Evolutionary conservation across 2,329 filamentous ascomycete species (phyloP), one percentile per base, ranked within the genome.

Genomic region (Pseudogymnoascus sp.): DNA sequence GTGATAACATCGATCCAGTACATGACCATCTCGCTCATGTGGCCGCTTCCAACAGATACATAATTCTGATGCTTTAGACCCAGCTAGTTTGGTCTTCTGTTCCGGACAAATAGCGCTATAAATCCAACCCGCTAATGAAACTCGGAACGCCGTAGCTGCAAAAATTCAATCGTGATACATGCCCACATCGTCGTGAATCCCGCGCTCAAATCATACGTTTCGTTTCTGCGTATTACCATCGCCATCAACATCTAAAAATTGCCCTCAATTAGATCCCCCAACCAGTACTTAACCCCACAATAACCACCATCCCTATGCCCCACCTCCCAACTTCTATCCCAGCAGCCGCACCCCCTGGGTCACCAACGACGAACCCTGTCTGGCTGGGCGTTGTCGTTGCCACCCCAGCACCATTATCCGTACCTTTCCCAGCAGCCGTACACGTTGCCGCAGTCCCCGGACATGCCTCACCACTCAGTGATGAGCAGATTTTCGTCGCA

Each of bases 401-500:
- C 47, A 35, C 31, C 42, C 53, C 59, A 42, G 14, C 63, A 23
- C 60, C 65, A 1, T 64, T 62, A 0, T 40, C 63, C 3, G 66
- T 67, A 23, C 38, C 61, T 1, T n/a, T 5, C 67, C 71, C 66
- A 69, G 72, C 53, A 68, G 65, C 16, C 14, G 66, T 67, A 66
- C 72, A 74, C 37, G 70, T 67, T 2, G 37, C 65, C 38, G 63
- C 63, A 31, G 72, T 68, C 10, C 65, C 67, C 50, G 77, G 75
- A 67, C 83, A 86, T 21, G 81, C 83, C 62, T 74, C 73, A 3
- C 76, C 78, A 64, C 81, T 84, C 64, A 86, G 70, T 65, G 81
- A 84, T 38, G 77, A 78, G 73, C 84, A 86, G 53, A 86, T 77
- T 18, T 78, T 78, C 1, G 78, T 81, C 10, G 82, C 84, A 50